Percentiles rank a stretch among this genome's conserved stretches.
These are phyloP conservation scores for Hemisphaericaspora subhashii DNA, from an alignment of 1,139 yeast species.

Conservation along the genomic window DNA sequence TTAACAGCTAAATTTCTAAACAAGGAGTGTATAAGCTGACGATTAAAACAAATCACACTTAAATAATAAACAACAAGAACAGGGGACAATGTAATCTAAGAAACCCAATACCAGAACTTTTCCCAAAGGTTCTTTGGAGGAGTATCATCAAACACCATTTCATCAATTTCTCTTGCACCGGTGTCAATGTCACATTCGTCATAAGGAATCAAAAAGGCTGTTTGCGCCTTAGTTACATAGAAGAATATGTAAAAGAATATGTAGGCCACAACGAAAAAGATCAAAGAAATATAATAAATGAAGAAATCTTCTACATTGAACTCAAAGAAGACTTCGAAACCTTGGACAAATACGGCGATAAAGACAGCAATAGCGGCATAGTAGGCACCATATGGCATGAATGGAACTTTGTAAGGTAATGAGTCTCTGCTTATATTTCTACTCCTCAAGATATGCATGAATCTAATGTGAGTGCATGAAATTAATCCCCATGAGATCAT, in stretches of 20 bases:
- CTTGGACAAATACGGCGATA: conserved; percentile 66
- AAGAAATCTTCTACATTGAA: conserved; percentile 58
- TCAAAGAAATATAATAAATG: conserved; percentile 64
- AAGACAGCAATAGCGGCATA: conserved; percentile 52
- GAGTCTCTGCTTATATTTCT: conserved; percentile 64
- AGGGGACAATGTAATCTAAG: too few relatives aligned
- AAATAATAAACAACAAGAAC: neutral
- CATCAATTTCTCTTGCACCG: conserved; percentile 60
- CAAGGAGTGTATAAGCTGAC: too few relatives aligned
- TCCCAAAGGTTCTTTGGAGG: conserved; percentile 31
- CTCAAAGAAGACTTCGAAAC: conserved; percentile 60
- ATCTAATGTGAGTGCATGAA: conserved; percentile 62
- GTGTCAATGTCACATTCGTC: conserved; percentile 63
- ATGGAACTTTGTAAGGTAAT: conserved; percentile 67
- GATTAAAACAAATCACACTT: too few relatives aligned
- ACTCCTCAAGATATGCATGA: conserved; percentile 58
- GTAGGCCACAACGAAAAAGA: conserved; percentile 55
- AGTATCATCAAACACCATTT: conserved; percentile 50
- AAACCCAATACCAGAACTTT: conserved; percentile 1
- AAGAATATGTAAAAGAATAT: conserved; percentile 50
- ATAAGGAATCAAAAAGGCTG: conserved; percentile 38
- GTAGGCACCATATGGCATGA: conserved; percentile 65
- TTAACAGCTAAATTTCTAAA: too few relatives aligned
- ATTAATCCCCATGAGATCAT: conserved; percentile 74
- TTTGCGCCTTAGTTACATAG: conserved; percentile 34